These are phyloP conservation scores for Trametes meyenii DNA, from an alignment of 768 basidiomycete species.

Conservation along the genomic window DNA sequence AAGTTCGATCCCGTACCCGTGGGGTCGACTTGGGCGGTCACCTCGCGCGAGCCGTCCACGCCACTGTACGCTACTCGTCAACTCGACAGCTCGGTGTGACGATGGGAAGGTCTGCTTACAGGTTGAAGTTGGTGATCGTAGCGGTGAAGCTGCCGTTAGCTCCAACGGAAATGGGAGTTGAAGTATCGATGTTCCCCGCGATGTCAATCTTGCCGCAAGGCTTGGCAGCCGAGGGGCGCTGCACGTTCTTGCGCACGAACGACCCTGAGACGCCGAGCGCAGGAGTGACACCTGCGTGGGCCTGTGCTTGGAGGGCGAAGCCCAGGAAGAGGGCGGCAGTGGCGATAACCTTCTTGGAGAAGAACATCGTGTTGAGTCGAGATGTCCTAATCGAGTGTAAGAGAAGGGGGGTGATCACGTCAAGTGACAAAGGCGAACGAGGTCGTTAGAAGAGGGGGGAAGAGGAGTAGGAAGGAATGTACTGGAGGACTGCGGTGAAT, in stretches of 20 bases:
- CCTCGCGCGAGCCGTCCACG: constrained; percentile 49
- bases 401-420: background rate
- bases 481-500: constrained; percentile 8
- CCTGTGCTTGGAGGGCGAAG: constrained; percentile 40
- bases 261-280: constrained; percentile 41
- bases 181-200: constrained; percentile 41
- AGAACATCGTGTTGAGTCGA: constrained; percentile 30
- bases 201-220: constrained; percentile 50
- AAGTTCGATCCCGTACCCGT: constrained; percentile 38
- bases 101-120: constrained; percentile 33
- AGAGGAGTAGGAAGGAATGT: background rate
- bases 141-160: constrained; percentile 47
- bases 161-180: constrained; percentile 28
- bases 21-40: constrained; percentile 49
- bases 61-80: constrained; percentile 34
- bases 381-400: background rate
- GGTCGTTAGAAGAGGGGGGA: background rate
- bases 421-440: background rate
- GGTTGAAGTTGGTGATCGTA: constrained; percentile 50
- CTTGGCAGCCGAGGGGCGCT: constrained; percentile 31
- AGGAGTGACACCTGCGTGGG: constrained; percentile 47
- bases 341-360: constrained; percentile 31
- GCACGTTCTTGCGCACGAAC: constrained; percentile 34
- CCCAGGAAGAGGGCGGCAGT: constrained; percentile 37
- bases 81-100: background rate